A percentile compares a stretch with the other conserved stretches of the same genome.
Evolutionary conservation across 1,284 basidiomycete genomes (phyloP).

Genomic region (Rhodotorula sp.): DNA sequence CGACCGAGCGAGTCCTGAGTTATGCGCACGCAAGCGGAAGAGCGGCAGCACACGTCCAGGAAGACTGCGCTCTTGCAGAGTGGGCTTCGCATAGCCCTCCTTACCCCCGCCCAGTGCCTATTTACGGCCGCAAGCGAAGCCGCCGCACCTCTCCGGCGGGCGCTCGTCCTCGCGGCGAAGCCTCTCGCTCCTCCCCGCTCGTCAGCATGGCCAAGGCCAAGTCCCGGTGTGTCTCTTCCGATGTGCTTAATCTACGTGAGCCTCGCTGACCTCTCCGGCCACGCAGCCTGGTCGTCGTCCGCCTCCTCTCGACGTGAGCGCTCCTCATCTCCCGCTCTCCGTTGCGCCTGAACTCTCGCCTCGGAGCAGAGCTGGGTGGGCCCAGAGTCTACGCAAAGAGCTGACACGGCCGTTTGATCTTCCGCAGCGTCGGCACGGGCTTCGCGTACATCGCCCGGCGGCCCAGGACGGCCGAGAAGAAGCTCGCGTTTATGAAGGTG

Average conservation of each 20-base stretch:
- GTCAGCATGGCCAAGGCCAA: constrained; percentile 41
- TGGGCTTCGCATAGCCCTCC: no score
- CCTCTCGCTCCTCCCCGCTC: not conserved
- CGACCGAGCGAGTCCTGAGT: no score
- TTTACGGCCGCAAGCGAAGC: not conserved
- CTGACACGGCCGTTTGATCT: not conserved
- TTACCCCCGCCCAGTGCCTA: no score
- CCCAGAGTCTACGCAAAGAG: not conserved
- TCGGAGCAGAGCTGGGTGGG: not conserved
- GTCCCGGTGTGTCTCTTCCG: constrained; percentile 7
- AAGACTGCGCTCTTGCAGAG: no score
- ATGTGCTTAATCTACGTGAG: fast-evolving
- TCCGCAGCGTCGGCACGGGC: constrained; percentile 34
- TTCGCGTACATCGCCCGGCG: constrained; percentile 40
- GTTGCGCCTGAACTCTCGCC: no score
- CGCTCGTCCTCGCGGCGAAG: not conserved
- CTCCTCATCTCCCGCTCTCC: not conserved
- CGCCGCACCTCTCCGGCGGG: not conserved
- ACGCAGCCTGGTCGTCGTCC: constrained; percentile 31
- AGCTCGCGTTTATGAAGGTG: constrained; percentile 44
- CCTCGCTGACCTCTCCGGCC: not conserved
- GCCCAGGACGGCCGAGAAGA: constrained; percentile 42
- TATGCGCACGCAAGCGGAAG: no score
- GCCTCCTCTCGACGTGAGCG: constrained; percentile 37
- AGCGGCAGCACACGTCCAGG: no score